Base-by-base conservation (phyloP, 495 filamentous ascomycete species). In the Opeltia flavorubescens region DNA sequence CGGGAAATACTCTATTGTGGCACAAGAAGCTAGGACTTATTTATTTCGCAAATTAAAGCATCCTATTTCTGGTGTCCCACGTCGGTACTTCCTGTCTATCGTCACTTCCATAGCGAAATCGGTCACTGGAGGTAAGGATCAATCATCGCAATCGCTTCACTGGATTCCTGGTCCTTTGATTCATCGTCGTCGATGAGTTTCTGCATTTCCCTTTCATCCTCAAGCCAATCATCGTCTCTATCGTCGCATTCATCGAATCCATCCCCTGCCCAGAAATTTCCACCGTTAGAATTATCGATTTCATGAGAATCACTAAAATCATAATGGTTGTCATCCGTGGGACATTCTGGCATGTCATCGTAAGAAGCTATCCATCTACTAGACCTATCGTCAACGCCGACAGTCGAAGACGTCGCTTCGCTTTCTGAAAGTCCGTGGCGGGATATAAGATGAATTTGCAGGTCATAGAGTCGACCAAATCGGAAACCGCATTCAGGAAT, bases 391-490 rank as follows among this genome's bases (percentile, higher is more conserved):
- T n/a, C n/a, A n/a, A n/a, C n/a, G n/a, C n/a, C n/a, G n/a, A n/a
- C n/a, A n/a, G n/a, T n/a, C n/a, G n/a, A n/a, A n/a, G n/a, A n/a
- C n/a, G n/a, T n/a, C 69, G 68, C n/a, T 70, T 46, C 20, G 65
- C 62, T 12, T 70, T 75, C 70, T 7, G 58, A 44, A 46, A 66
- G 62, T 5, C 59, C 58, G 47, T 83, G 80, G 35, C 63, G 68
- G 36, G 65, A 62, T 42, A 67, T 62, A 57, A 87, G 65, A 58
- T 93, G 86, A 6, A 72, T 64, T 52, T 75, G 68, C 0, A 87
- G 65, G 52, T 89, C 82, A 47, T 78, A 76, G 40, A 81, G 71
- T 30, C 82, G 72, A 17, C 69, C 63, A 56, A 89, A 93, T 38
- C 70, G 74, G 43, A 71, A 59, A 5, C 60, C 50, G 51, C 84